phyloP scores from a whole-genome alignment of 345 rosid species.

The Aquilaria sinensis region DNA sequence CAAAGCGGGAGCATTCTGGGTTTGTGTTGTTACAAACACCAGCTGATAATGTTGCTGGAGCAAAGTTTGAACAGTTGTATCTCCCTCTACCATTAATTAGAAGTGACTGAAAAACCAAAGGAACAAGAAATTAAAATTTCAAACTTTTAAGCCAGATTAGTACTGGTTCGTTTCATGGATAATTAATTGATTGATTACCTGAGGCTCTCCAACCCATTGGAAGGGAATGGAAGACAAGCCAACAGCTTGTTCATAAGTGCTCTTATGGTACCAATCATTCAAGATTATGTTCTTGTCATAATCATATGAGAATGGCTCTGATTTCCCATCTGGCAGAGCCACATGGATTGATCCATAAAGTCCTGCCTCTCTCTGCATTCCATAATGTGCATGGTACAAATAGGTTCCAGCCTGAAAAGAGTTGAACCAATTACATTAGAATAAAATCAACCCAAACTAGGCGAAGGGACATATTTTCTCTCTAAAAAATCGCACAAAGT shows the following conservation, averaged over 20 bases:
- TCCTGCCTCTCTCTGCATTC: constrained; percentile 77
- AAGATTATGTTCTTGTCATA: constrained; percentile 58
- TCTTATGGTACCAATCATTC: constrained; percentile 70
- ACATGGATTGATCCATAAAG: constrained; percentile 63
- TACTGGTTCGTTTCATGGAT: not conserved
- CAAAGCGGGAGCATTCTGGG: constrained; percentile 43
- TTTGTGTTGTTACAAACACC: constrained; percentile 35
- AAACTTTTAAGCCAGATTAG: not conserved
- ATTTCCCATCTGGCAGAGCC: constrained; percentile 27
- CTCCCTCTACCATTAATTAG: constrained; percentile 70
- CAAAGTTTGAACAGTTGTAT: constrained; percentile 41
- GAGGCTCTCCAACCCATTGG: constrained; percentile 79
- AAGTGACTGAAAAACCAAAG: constrained; percentile 41
- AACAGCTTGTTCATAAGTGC: constrained; percentile 47
- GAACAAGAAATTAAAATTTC: not conserved
- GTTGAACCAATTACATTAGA: not conserved
- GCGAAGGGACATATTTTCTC: not conserved
- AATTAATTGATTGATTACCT: constrained; percentile 24
- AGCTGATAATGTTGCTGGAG: constrained; percentile 16
- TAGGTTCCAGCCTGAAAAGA: constrained; percentile 62
- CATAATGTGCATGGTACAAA: constrained; percentile 71
- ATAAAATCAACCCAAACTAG: not conserved
- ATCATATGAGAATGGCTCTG: constrained; percentile 61
- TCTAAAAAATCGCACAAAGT: too few species aligned
- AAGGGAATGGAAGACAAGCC: constrained; percentile 56